Conservation (phyloP, 306 rosid genomes). For the Gynostemma pentaphyllum region DNA sequence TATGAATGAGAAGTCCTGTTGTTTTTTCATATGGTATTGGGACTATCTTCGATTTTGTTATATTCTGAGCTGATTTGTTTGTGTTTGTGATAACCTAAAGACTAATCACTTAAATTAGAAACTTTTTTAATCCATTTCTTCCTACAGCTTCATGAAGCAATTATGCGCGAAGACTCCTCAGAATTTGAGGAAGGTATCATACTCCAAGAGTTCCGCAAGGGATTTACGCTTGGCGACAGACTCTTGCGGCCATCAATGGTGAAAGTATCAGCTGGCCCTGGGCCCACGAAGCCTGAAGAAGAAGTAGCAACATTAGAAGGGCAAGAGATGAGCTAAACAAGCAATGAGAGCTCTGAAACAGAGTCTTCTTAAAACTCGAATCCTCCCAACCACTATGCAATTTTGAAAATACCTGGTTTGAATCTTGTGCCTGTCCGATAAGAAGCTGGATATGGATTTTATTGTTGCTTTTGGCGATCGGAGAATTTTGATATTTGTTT, state of each 20-base stretch:
- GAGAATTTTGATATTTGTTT: constrained; percentile 3
- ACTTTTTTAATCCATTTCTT: background rate
- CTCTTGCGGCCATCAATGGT: constrained; percentile 94
- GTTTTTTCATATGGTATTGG: background rate
- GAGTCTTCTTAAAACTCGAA: constrained; percentile 21
- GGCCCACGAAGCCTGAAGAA: constrained; percentile 62
- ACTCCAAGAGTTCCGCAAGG: constrained; percentile 71
- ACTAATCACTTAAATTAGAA: background rate
- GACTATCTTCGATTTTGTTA: background rate
- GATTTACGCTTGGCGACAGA: constrained; percentile 76
- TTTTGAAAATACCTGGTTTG: background rate
- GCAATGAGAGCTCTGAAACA: constrained; percentile 21
- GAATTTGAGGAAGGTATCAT: constrained; percentile 73
- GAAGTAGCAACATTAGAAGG: constrained; percentile 31
- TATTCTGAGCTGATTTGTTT: background rate
- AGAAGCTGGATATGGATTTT: background rate
- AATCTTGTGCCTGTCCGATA: background rate
- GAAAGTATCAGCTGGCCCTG: constrained; percentile 96
- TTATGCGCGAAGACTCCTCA: constrained; percentile 79
- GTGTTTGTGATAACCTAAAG: background rate
- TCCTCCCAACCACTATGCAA: background rate
- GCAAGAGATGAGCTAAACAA: constrained; percentile 25
- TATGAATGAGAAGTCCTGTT: background rate
- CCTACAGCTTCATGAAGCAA: constrained; percentile 82
- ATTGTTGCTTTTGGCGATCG: background rate